Evolutionary conservation across 345 rosid species (phyloP).

Genomic region (Lepidium didymum): DNA sequence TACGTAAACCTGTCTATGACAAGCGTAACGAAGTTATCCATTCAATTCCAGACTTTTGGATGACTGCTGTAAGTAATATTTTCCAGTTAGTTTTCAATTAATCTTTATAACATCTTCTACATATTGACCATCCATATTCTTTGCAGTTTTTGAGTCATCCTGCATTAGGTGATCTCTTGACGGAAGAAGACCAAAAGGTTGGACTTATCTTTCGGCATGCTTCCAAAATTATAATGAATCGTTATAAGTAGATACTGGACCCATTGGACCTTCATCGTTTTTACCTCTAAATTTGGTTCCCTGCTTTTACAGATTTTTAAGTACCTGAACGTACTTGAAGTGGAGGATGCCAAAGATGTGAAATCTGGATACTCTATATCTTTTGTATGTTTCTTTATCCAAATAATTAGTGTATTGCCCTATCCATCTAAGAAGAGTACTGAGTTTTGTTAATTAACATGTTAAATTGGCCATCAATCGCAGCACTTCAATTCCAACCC

Average conservation of each 20-base stretch:
- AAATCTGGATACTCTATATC: constrained; percentile 85
- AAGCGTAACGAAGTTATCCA: constrained; percentile 67
- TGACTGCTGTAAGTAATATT: constrained; percentile 65
- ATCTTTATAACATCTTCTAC: not conserved
- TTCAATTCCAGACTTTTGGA: constrained; percentile 86
- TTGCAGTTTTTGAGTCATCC: constrained; percentile 87
- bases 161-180: constrained; percentile 70
- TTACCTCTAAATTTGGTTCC: not conserved
- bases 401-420: not conserved
- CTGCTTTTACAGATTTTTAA: constrained; percentile 54
- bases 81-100: not conserved
- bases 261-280: not conserved
- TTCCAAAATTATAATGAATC: not conserved
- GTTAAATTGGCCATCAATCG: not conserved
- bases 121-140: not conserved
- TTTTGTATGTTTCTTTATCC: constrained; percentile 50
- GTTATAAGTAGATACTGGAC: not conserved
- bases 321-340: constrained; percentile 61
- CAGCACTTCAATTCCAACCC: constrained; percentile 82
- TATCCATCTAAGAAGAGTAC: not conserved
- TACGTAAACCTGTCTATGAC: constrained; percentile 83
- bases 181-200: constrained; percentile 93
- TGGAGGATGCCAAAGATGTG: constrained; percentile 84
- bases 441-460: not conserved
- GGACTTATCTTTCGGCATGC: not conserved